Evolutionary conservation across 371 early-diverging fungal species (phyloP).

Genomic region (Rhizopus arrhizus): DNA sequence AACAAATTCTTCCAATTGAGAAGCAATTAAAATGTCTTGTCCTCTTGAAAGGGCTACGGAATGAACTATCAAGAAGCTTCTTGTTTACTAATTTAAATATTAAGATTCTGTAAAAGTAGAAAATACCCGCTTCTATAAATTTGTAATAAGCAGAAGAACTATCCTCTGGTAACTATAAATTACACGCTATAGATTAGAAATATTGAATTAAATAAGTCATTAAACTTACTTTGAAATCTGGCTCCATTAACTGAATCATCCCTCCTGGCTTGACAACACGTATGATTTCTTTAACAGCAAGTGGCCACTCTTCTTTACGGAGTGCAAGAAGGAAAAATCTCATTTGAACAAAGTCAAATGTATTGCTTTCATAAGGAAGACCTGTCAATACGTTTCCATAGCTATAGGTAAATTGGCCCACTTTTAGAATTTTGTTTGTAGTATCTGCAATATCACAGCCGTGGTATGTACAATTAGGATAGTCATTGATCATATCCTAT

Average conservation of each 20-base stretch:
- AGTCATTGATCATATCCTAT: constrained; percentile 24
- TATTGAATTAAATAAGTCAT: no score
- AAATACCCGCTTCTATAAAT: no score
- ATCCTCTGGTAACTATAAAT: no score
- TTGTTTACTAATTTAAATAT: no score
- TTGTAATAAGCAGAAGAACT: no score
- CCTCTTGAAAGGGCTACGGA: not conserved
- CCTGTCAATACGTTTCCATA: constrained; percentile 16
- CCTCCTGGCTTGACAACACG: constrained; percentile 32
- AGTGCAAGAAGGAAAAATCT: constrained; percentile 25
- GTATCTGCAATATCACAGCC: constrained; percentile 36
- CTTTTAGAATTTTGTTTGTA: constrained; percentile 23
- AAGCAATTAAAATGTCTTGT: not conserved
- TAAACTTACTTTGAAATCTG: not conserved
- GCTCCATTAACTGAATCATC: constrained; percentile 24
- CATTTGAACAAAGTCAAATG: constrained; percentile 35
- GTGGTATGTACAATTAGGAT: constrained; percentile 31
- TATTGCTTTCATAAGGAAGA: constrained; percentile 15
- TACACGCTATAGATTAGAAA: no score
- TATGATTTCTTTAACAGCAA: constrained; percentile 20
- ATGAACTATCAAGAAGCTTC: not conserved
- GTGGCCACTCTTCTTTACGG: constrained; percentile 22
- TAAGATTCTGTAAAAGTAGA: no score
- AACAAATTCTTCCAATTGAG: not conserved
- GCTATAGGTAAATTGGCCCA: constrained; percentile 21